Conservation (phyloP, 148 eudicot genomes). For the Drosera capensis region DNA sequence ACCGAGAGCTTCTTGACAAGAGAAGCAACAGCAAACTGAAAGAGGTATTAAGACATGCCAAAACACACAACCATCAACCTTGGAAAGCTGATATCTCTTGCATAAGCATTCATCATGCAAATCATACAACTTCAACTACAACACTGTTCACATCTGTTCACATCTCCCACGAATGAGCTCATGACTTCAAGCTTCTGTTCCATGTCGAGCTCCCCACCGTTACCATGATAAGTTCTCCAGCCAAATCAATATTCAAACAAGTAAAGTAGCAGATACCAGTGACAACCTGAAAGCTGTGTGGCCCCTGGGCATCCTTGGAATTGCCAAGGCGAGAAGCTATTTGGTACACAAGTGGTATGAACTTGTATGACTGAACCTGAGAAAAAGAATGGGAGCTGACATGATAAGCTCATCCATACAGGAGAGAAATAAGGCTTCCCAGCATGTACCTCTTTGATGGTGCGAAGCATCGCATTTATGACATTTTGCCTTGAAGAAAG, state of each 20-base stretch:
- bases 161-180: too few species aligned
- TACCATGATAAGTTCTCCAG: too few species aligned
- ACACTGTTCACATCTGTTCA: too few species aligned
- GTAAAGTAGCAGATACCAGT: neutral
- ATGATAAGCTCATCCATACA: neutral
- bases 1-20: conserved; percentile 89
- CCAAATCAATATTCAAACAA: neutral
- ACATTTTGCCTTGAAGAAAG: conserved; percentile 68
- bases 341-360: conserved; percentile 90
- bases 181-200: too few species aligned
- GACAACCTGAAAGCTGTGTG: conserved; percentile 71
- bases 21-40: conserved; percentile 70
- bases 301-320: conserved; percentile 58
- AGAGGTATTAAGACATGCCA: neutral
- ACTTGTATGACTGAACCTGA: conserved; percentile 92
- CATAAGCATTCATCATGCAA: too few species aligned
- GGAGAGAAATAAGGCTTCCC: neutral
- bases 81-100: neutral
- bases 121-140: too few species aligned
- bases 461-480: conserved; percentile 56
- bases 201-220: too few species aligned
- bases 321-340: conserved; percentile 93
- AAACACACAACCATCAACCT: neutral
- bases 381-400: neutral
- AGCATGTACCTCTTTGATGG: conserved; percentile 63